phyloP scores from a whole-genome alignment of 306 rosid genomes.

The Cyclanthera cordifolia region DNA sequence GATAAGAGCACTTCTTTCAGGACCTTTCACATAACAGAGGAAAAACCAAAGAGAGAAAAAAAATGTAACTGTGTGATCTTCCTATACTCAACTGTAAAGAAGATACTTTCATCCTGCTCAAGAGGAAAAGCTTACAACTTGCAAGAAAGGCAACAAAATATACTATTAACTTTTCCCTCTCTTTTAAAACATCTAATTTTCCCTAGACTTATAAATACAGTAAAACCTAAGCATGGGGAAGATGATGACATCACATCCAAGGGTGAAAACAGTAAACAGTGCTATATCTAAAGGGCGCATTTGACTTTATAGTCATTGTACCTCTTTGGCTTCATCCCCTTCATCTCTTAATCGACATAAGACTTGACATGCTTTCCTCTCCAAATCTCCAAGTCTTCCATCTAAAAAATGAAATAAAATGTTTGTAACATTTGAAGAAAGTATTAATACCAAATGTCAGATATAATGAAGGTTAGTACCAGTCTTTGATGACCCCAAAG shows the following conservation, averaged over 20 bases:
- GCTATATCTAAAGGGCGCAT: constrained; percentile 1
- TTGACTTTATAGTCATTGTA: constrained; percentile 16
- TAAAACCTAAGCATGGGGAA: not conserved
- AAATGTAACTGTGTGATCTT: not conserved
- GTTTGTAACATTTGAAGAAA: constrained; percentile 9
- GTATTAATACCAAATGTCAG: constrained; percentile 1
- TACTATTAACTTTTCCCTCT: not conserved
- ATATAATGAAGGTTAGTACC: constrained; percentile 33
- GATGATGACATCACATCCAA: not conserved
- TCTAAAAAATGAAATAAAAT: constrained; percentile 30
- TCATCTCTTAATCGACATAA: constrained; percentile 61
- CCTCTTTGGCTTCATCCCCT: constrained; percentile 73
- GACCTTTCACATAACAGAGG: constrained; percentile 25
- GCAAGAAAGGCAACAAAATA: not conserved
- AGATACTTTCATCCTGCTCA: not conserved
- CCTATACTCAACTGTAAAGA: not conserved
- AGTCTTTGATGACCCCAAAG: constrained; percentile 43
- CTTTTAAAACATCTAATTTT: not conserved
- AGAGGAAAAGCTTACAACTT: not conserved
- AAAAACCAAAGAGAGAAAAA: not conserved
- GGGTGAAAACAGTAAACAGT: not conserved
- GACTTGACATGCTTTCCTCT: constrained; percentile 65
- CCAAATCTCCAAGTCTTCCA: constrained; percentile 56
- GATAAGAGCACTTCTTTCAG: constrained; percentile 59
- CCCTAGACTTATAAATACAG: not conserved